Base-by-base conservation (phyloP, 148 eudicot species). In the Suaeda aralocaspica region DNA sequence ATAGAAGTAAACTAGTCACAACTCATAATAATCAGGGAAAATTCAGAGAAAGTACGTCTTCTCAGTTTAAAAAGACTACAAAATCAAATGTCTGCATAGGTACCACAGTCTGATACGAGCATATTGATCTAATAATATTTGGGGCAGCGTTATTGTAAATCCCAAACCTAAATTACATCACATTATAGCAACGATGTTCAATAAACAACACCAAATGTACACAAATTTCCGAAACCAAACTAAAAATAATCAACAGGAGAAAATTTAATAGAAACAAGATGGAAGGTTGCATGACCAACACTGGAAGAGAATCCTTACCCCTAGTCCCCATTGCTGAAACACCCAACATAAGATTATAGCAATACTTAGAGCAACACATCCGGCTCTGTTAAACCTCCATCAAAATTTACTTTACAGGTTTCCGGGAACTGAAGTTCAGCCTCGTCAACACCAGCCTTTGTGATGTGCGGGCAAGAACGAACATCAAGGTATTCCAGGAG, bases 401-500 rank as follows among this genome's bases (percentile, higher is more conserved):
- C 46, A 74, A 82, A 91, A 70, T 89, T 89, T 36, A 95, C 92
- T 77, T 84, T 89, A 79, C 97, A 95, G 42, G 44, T 65, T 31
- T 76, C 70, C 0, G 96, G 96, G 69, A 88, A 80, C 81, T 79
- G 74, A 72, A 95, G 33, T 15, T 94, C 99, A 70, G 90, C 94
- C 72, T 85, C 88, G 34, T 82, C 85, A 46, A 94, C 86, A 52
- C 78, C 78, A 2, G 82, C 84, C 81, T 86, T 83, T 0, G 93
- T 88, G 46, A 91, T 71, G 64, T 78, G 86, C 0, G 96, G 99
- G 70, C 97, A 94, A 42, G 97, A 89, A 76, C 97, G 82, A 15
- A 91, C 91, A 82, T 95, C 99, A 41, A 95, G 86, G 82, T 91
- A 95, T 53, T 89, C 85, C 12, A 95, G 82, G 39, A 66, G 66